Percentiles rank a stretch among this genome's conserved stretches.
These are phyloP conservation scores for Amanita muscaria DNA, from an alignment of 768 basidiomycete species.

Conservation along the genomic window DNA sequence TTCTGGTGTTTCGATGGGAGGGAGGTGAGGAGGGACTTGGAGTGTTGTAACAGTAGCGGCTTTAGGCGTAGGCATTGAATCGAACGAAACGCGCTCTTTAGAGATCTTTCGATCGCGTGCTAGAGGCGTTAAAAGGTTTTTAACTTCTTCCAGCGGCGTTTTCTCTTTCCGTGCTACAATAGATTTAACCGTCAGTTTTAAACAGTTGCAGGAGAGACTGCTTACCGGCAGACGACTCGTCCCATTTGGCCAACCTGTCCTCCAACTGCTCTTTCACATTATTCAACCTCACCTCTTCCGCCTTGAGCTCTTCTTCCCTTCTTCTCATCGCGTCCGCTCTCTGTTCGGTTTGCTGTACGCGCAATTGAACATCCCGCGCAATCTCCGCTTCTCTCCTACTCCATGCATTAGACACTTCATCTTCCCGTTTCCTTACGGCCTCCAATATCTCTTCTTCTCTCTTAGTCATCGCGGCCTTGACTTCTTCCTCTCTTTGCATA, in stretches of 20 bases:
- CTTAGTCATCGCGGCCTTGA: conserved; percentile 51
- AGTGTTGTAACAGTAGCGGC: no score
- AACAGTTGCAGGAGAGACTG: no score
- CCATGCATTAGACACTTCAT: conserved; percentile 57
- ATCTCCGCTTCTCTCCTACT: conserved; percentile 40
- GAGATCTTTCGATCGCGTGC: conserved; percentile 21
- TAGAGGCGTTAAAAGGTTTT: conserved; percentile 54
- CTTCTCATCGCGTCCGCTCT: conserved; percentile 39
- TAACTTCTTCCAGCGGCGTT: conserved; percentile 67
- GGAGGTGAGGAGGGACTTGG: conserved; percentile 16
- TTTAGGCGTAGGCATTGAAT: conserved; percentile 20
- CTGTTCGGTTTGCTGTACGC: conserved; percentile 40
- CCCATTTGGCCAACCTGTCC: conserved; percentile 35
- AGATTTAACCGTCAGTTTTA: no score
- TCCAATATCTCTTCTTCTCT: conserved; percentile 68
- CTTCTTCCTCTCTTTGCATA: conserved; percentile 61
- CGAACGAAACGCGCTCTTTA: not conserved
- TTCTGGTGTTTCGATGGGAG: conserved; percentile 44
- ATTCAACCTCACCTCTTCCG: conserved; percentile 42
- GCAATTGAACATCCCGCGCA: conserved; percentile 39
- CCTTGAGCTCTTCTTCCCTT: conserved; percentile 44
- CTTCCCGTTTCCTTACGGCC: conserved; percentile 55
- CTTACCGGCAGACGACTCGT: conserved; percentile 18
- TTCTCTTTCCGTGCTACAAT: conserved; percentile 37
- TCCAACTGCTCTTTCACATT: conserved; percentile 42